phyloP scores from a whole-genome alignment of 2,329 filamentous ascomycete genomes.

The Didymellaceae sp. region DNA sequence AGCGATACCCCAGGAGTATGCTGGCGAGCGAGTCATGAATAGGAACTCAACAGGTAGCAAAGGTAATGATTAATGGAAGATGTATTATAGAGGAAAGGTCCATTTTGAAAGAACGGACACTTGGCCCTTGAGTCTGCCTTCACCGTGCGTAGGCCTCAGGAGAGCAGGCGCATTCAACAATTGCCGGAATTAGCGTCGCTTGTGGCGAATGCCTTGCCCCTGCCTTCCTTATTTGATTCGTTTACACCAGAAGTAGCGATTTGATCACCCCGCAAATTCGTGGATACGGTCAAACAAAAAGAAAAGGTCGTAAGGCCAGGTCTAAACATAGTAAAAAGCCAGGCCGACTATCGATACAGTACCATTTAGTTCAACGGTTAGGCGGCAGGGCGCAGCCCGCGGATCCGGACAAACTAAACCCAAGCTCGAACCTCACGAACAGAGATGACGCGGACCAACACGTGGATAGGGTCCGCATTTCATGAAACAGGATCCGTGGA shows the following conservation, averaged over 20 bases:
- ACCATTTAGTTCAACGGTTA: constrained; percentile 4
- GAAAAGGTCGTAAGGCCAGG: background rate
- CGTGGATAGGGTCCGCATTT: constrained; percentile 20
- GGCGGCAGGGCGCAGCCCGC: constrained; percentile 13
- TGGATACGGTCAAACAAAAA: too few relatives aligned
- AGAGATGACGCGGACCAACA: constrained; percentile 19
- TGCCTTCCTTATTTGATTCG: background rate
- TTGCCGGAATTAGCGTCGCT: constrained; percentile 5
- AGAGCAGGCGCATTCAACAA: constrained; percentile 6
- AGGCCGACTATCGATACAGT: background rate
- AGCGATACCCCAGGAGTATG: constrained; percentile 4
- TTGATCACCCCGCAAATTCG: too few relatives aligned
- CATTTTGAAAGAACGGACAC: background rate
- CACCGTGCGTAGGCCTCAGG: background rate
- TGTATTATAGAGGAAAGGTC: background rate
- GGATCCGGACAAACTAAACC: constrained; percentile 11
- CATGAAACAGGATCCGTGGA: constrained; percentile 16
- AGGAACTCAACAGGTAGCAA: background rate
- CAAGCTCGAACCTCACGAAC: constrained; percentile 12
- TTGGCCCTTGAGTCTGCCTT: background rate
- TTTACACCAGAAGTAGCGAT: too few relatives aligned
- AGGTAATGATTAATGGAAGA: background rate
- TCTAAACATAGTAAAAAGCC: constrained; percentile 13
- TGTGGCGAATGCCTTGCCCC: constrained; percentile 1
- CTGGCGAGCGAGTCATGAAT: constrained; percentile 12